Percentiles rank a stretch among this genome's conserved stretches.
These are phyloP conservation scores for Calonectria hongkongensis DNA, from an alignment of 2,329 filamentous ascomycete genomes.

Conservation along the genomic window DNA sequence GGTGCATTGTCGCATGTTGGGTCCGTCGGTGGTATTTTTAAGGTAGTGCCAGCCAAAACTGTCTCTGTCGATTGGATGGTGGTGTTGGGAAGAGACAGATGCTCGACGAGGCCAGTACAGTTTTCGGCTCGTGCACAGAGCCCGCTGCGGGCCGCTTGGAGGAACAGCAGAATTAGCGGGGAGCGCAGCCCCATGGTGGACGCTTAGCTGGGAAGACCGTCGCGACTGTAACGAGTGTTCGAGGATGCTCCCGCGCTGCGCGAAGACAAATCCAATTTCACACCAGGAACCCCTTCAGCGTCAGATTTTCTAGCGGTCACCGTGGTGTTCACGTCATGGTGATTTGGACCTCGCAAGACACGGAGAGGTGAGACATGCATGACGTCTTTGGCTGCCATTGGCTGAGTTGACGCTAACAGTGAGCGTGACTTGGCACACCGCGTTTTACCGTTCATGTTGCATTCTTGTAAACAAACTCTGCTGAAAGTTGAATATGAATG, in stretches of 20 bases:
- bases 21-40: not conserved
- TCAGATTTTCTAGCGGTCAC: not conserved
- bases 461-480: not conserved
- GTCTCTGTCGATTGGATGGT: not conserved
- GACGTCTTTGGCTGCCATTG: not conserved
- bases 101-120: not conserved
- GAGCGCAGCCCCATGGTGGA: not conserved
- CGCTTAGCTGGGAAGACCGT: not conserved
- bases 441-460: not conserved
- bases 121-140: not conserved
- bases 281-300: not conserved
- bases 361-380: not conserved
- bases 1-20: slow-evolving; percentile 9
- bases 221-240: not conserved
- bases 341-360: not conserved
- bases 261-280: not conserved
- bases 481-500: too few relatives aligned
- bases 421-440: not conserved
- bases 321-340: too few relatives aligned
- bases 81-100: not conserved
- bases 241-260: not conserved
- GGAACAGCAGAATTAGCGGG: slow-evolving; percentile 8
- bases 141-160: not conserved
- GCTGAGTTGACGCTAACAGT: not conserved
- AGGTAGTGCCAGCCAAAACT: not conserved